phyloP scores from a whole-genome alignment of 2,329 filamentous ascomycete species.

The Ceratocystiopsis sp. region DNA sequence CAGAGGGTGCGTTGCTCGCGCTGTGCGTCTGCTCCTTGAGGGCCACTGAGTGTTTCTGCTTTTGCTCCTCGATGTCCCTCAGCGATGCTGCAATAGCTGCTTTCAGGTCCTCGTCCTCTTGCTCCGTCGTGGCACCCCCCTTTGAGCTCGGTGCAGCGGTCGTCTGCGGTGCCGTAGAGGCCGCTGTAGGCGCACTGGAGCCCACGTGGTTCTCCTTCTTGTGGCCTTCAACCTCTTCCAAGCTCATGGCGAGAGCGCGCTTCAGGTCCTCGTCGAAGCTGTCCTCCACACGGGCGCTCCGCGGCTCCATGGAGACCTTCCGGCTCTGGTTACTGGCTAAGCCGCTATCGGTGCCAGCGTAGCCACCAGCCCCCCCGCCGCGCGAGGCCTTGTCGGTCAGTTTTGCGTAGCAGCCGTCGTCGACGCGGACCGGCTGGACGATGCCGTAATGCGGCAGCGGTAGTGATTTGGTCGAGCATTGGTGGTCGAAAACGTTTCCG shows the following conservation, averaged over 20 bases:
- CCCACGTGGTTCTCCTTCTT: conserved; percentile 8
- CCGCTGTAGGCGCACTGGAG: too few species aligned
- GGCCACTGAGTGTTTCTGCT: conserved; percentile 70
- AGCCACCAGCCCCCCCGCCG: conserved; percentile 15
- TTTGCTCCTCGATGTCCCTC: conserved; percentile 96
- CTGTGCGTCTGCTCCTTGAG: conserved; percentile 62
- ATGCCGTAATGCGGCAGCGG: conserved; percentile 89
- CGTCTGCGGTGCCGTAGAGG: not conserved
- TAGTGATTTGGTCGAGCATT: conserved; percentile 79
- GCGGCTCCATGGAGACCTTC: conserved; percentile 66
- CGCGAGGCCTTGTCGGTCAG: conserved; percentile 57
- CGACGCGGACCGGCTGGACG: conserved; percentile 75
- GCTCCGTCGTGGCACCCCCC: conserved; percentile 29
- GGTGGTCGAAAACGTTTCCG: conserved; percentile 90
- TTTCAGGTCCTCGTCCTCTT: conserved; percentile 84
- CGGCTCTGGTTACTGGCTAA: conserved; percentile 18
- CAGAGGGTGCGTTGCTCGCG: conserved; percentile 27
- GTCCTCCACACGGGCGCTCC: conserved; percentile 73
- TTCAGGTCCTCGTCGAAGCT: conserved; percentile 92
- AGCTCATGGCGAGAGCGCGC: conserved; percentile 84
- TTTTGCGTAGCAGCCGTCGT: conserved; percentile 88
- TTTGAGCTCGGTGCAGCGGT: conserved; percentile 6
- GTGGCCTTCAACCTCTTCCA: conserved; percentile 76
- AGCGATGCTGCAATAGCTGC: conserved; percentile 90
- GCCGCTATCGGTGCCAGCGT: conserved; percentile 9